Evolutionary conservation across 192 early-diverging fungal genomes (phyloP).

Genomic region (Coemansia sp.): DNA sequence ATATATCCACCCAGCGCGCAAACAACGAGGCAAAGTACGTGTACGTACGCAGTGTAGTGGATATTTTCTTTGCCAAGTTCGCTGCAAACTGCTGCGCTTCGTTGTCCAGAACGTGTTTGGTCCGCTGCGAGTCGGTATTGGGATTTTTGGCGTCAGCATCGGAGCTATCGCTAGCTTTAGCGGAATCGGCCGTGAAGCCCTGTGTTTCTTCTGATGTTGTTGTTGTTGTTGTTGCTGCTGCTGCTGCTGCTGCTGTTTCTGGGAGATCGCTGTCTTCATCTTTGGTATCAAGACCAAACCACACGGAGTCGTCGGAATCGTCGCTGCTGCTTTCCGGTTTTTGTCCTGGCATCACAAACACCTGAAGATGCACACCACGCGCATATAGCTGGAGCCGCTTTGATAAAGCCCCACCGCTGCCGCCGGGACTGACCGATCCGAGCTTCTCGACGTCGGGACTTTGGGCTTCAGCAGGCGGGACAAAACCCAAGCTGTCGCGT

Average conservation of each 20-base stretch:
- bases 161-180: not conserved
- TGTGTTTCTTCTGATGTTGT: not conserved
- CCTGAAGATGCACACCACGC: slow-evolving; percentile 42
- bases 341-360: slow-evolving; percentile 14
- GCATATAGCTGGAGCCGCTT: slow-evolving; percentile 52
- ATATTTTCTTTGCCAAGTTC: slow-evolving; percentile 40
- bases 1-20: slow-evolving; percentile 52
- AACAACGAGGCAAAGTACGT: slow-evolving; percentile 50
- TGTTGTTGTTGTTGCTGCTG: not conserved
- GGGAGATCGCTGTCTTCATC: not conserved
- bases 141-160: too few species aligned
- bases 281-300: slow-evolving; percentile 18
- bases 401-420: slow-evolving; percentile 19
- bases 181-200: not conserved
- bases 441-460: not conserved
- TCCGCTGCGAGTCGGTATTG: not conserved
- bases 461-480: slow-evolving; percentile 3
- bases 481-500: slow-evolving; percentile 25
- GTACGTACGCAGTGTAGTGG: slow-evolving; percentile 46
- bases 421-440: not conserved
- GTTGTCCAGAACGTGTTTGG: slow-evolving; percentile 29
- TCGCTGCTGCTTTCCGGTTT: not conserved
- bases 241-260: not conserved
- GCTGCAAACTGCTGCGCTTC: slow-evolving; percentile 30
- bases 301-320: slow-evolving; percentile 11